Evolutionary conservation across 306 rosid species (phyloP), one percentile per base, ranked within the genome.

Genomic region (Medicago lupulina): DNA sequence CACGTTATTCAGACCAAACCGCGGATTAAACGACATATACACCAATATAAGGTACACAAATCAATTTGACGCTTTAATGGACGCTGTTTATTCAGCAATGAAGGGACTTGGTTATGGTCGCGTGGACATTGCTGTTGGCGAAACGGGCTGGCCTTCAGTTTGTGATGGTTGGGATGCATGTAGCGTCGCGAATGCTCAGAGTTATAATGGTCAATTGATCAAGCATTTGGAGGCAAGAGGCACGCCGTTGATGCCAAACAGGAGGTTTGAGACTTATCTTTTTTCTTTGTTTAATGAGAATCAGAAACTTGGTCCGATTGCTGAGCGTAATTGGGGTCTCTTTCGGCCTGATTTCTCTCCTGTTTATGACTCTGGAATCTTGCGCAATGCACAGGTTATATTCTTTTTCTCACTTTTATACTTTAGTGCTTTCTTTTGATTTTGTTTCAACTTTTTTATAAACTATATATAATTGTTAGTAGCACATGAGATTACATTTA

Each of bases 131-230:
- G 85, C 89, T 0, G 49, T 93, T 0, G 99, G 92, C 3, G 99
- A 95, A 67, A 95, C 99, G 0, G 99, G 99, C 0, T 95, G 99
- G 99, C 96, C 99, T 6, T 78, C 97, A 16, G 76, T 66, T 4
- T 95, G 99, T 21, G 99, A 95, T 40, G 93, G 91, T 15, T 90
- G 76, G 75, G 85, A 86, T 10, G 93, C 90, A 0, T 95, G 99
- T 28, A 86, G 91, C 19, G 50, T 67, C 0, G 83, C 76, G 12
- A 85, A 92, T 25, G 97, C 97, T 1, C 83, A 73, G 76, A 59
- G 87, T 1, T 95, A 47, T 13, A 92, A 90, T 5, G 70, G 79
- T 1, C 75, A 87, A 7, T 77, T 95, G 41, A 50, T 92, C 3
- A 75, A 58, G 57, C 99, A 90, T 57, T 83, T 92, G 44, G 82